phyloP scores from a whole-genome alignment of 495 filamentous ascomycete species.

The Aspergillus coremiiformis region DNA sequence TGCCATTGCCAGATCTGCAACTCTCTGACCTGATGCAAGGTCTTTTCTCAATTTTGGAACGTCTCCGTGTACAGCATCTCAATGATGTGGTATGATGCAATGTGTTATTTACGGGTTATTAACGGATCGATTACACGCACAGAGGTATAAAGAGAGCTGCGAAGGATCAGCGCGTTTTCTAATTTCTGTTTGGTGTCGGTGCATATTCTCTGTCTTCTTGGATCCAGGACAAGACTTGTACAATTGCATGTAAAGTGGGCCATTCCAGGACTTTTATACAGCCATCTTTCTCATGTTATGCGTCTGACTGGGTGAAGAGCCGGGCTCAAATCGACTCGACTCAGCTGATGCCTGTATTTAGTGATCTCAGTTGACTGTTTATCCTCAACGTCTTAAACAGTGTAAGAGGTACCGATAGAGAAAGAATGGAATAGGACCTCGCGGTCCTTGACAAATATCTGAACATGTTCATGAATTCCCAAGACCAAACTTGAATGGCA shows the following conservation, averaged over 20 bases:
- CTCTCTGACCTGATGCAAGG: background rate
- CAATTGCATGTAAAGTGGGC: slow-evolving; percentile 3
- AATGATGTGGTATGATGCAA: slow-evolving; percentile 12
- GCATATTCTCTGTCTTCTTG: background rate
- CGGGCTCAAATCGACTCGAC: background rate
- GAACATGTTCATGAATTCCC: too few species aligned
- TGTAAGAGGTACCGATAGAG: background rate
- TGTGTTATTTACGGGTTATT: slow-evolving; percentile 12
- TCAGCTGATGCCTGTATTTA: background rate
- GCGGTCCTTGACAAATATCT: background rate
- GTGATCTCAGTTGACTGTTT: background rate
- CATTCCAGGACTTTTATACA: background rate
- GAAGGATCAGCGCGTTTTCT: background rate
- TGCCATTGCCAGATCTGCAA: background rate
- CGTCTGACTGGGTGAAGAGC: background rate
- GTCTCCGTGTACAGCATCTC: slow-evolving; percentile 7
- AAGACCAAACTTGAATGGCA: too few species aligned
- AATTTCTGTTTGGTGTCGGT: background rate
- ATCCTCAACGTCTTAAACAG: background rate
- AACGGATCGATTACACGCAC: slow-evolving; percentile 21
- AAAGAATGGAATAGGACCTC: background rate
- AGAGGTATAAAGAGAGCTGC: background rate
- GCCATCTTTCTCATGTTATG: background rate
- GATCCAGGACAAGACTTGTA: slow-evolving; percentile 2
- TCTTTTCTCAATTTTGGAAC: background rate